These are phyloP conservation scores for Candolleomyces aberdarensis DNA, from an alignment of 768 basidiomycete genomes.

Conservation along the genomic window DNA sequence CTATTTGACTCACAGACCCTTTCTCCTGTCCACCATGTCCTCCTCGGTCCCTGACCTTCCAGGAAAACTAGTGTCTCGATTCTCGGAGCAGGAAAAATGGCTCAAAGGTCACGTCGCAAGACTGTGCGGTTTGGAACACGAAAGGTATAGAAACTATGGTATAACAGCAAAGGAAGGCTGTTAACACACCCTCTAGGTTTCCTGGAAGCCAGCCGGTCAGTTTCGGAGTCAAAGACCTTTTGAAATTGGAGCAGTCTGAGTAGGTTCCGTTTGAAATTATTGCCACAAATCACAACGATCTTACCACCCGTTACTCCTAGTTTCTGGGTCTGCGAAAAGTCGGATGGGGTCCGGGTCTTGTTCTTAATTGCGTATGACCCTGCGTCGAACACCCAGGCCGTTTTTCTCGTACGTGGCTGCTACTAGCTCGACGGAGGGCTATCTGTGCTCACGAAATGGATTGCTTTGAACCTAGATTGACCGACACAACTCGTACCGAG, in stretches of 20 bases:
- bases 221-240: slow-evolving; percentile 68
- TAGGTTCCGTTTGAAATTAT: slow-evolving; percentile 31
- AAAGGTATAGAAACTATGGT: slow-evolving; percentile 44
- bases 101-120: slow-evolving; percentile 59
- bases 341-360: slow-evolving; percentile 90
- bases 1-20: background rate
- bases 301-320: slow-evolving; percentile 35
- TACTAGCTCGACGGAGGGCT: no score
- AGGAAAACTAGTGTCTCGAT: slow-evolving; percentile 50
- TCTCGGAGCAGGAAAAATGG: slow-evolving; percentile 63
- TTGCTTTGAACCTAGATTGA: slow-evolving; percentile 35
- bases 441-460: no score
- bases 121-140: slow-evolving; percentile 62
- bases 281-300: no score
- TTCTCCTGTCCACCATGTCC: slow-evolving; percentile 28
- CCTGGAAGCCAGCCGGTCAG: slow-evolving; percentile 96
- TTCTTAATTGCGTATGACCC: slow-evolving; percentile 70
- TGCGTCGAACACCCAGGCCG: slow-evolving; percentile 47
- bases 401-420: slow-evolving; percentile 61
- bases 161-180: no score
- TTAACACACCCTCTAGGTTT: slow-evolving; percentile 50
- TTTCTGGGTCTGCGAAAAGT: slow-evolving; percentile 99
- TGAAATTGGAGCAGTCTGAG: slow-evolving; percentile 82
- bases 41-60: slow-evolving; percentile 70
- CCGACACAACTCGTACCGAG: slow-evolving; percentile 85